Evolutionary conservation across 495 filamentous ascomycete genomes (phyloP).

Genomic region (Penicillium nucicola): DNA sequence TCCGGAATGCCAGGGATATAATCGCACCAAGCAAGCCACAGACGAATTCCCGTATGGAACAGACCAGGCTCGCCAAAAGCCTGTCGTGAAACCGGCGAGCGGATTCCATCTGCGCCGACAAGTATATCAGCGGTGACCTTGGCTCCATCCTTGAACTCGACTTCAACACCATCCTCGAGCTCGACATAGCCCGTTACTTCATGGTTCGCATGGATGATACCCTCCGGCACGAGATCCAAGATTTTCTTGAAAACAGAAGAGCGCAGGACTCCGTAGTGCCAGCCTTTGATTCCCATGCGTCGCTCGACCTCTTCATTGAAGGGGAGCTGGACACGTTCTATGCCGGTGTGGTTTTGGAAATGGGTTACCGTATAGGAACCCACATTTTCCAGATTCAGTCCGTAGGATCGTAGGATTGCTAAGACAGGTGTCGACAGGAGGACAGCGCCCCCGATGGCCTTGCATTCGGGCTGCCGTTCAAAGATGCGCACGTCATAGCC

Average conservation of each 20-base stretch:
- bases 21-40: constrained; percentile 22
- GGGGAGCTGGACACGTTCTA: constrained; percentile 12
- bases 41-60: constrained; percentile 13
- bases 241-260: constrained; percentile 19
- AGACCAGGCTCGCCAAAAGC: constrained; percentile 15
- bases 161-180: constrained; percentile 1
- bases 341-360: constrained; percentile 4
- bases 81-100: constrained; percentile 12
- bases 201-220: constrained; percentile 6
- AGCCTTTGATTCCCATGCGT: constrained; percentile 19
- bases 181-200: constrained; percentile 9
- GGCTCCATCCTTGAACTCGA: constrained; percentile 11
- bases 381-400: background rate
- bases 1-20: constrained; percentile 9
- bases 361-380: constrained; percentile 10
- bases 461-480: constrained; percentile 9
- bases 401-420: constrained; percentile 11
- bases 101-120: constrained; percentile 17
- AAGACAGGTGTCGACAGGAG: constrained; percentile 6
- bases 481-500: constrained; percentile 10
- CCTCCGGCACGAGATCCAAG: constrained; percentile 10
- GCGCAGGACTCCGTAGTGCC: constrained; percentile 19
- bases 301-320: constrained; percentile 15
- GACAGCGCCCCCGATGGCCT: constrained; percentile 10
- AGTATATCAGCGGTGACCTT: constrained; percentile 13